Evolutionary conservation across 2,329 filamentous ascomycete species (phyloP), one percentile per base, ranked within the genome.

Genomic region (Alternaria sp.): DNA sequence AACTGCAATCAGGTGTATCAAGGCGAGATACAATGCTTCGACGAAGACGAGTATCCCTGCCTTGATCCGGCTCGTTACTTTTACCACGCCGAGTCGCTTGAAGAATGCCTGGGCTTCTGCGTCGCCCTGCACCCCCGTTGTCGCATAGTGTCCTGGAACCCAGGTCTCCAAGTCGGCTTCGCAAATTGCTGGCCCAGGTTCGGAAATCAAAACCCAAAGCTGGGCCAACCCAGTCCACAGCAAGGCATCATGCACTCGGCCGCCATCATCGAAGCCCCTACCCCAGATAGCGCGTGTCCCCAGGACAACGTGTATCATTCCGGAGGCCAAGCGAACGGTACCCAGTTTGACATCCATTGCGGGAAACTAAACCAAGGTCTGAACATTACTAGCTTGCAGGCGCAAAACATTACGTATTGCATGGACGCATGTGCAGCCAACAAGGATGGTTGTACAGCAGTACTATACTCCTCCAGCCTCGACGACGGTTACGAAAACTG

Each of bases 151-250:
- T 63, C 66, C 0, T 78, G 72, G 68, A 74, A 71, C 32, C 73
- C 74, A 0, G 66, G 54, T 3, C 61, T 74, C 4, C 56, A 70
- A 43, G 70, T 74, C 32, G 75, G 75, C 5, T 77, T 63, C 36
- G 74, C 74, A n/a, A 78, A 78, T 41, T 78, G 75, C 65, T 72
- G 67, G 64, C 72, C 67, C 18, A 78, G 75, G 27, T 70, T 67
- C 0, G 69, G 64, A 2, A 71, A 62, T 7, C 44, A n/a, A 20
- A n/a, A 25, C 25, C 25, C 25, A 25, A 25, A 25, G 25, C 25
- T 25, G 25, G 25, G 25, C 25, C 25, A 25, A 25, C 25, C 25
- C 25, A 25, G 6, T 2, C 2, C 25, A 8, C 25, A 25, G 25
- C 25, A 25, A 25, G 25, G 25, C 25, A 25, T 0, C 25, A 48